phyloP scores from a whole-genome alignment of 2,329 filamentous ascomycete species.

The Penicillium paneum region DNA sequence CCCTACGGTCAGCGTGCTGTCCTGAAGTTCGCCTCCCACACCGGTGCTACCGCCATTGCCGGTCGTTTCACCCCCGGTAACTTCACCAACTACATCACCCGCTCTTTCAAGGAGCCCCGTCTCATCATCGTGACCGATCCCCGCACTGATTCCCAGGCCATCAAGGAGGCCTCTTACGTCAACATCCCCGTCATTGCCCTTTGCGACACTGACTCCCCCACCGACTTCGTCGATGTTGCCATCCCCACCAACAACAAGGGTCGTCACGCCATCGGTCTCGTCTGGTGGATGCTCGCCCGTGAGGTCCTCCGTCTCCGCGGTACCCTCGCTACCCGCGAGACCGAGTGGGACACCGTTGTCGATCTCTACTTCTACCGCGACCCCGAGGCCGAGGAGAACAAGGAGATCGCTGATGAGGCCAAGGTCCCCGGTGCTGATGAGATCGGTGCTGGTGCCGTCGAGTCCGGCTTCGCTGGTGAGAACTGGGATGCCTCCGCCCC shows the following conservation, averaged over 20 bases:
- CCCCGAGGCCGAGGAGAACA: slow-evolving; percentile 98
- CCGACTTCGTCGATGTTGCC: slow-evolving; percentile 98
- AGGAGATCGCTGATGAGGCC: slow-evolving; percentile 77
- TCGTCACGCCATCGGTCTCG: slow-evolving; percentile 94
- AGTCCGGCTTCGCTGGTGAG: slow-evolving; percentile 69
- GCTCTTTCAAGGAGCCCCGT: slow-evolving; percentile 99
- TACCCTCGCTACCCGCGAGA: slow-evolving; percentile 92
- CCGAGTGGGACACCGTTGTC: slow-evolving; percentile 98
- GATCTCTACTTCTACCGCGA: slow-evolving; percentile 99
- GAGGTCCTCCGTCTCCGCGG: slow-evolving; percentile 99
- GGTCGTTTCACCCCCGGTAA: slow-evolving; percentile 99
- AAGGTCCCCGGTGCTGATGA: slow-evolving; percentile 85
- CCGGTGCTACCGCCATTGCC: slow-evolving; percentile 94
- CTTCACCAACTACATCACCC: slow-evolving; percentile 99
- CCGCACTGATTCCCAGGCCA: slow-evolving; percentile 98
- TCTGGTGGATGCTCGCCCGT: slow-evolving; percentile 99
- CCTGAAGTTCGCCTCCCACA: slow-evolving; percentile 99
- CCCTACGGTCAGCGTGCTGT: slow-evolving; percentile 99
- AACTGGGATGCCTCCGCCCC: slow-evolving; percentile 79
- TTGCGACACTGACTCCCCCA: slow-evolving; percentile 98
- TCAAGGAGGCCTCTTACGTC: slow-evolving; percentile 99
- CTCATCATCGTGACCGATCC: slow-evolving; percentile 99
- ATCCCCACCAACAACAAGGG: slow-evolving; percentile 99
- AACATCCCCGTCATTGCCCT: slow-evolving; percentile 99
- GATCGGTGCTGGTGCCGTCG: slow-evolving; percentile 73